These are phyloP conservation scores for Sclerotinia subarctica DNA, from an alignment of 2,329 filamentous ascomycete genomes.

Conservation along the genomic window DNA sequence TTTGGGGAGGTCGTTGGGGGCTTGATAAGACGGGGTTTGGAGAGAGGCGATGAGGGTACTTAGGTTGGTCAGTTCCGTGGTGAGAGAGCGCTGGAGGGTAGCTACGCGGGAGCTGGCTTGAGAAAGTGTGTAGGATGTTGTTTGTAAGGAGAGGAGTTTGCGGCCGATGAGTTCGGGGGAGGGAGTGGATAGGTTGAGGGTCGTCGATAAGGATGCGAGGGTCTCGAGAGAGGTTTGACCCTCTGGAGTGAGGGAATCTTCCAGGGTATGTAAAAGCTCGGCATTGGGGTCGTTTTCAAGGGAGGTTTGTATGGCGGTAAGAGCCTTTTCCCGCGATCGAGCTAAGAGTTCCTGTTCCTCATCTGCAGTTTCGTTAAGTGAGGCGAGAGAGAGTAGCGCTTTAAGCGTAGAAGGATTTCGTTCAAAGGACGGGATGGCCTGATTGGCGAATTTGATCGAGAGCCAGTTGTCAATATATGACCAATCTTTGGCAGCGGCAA, in stretches of 20 bases:
- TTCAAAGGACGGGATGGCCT: slow-evolving; percentile 70
- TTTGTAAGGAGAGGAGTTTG: slow-evolving; percentile 55
- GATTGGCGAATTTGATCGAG: slow-evolving; percentile 62
- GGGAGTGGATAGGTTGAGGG: slow-evolving; percentile 44
- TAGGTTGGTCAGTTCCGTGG: slow-evolving; percentile 47
- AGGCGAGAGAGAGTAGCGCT: slow-evolving; percentile 68
- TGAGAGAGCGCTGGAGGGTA: slow-evolving; percentile 55
- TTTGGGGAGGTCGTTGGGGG: slow-evolving; percentile 57
- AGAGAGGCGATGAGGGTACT: slow-evolving; percentile 45
- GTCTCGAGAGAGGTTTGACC: slow-evolving; percentile 56
- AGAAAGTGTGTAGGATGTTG: slow-evolving; percentile 50
- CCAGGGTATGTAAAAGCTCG: slow-evolving; percentile 52
- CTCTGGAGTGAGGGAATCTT: slow-evolving; percentile 53
- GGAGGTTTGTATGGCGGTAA: slow-evolving; percentile 51
- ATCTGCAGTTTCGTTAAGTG: slow-evolving; percentile 73
- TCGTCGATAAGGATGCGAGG: slow-evolving; percentile 52
- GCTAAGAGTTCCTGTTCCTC: slow-evolving; percentile 61
- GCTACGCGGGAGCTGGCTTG: slow-evolving; percentile 54
- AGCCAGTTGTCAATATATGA: slow-evolving; percentile 84
- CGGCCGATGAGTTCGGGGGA: slow-evolving; percentile 47
- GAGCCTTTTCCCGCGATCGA: slow-evolving; percentile 56
- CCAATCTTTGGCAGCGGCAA: slow-evolving; percentile 87
- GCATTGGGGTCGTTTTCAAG: slow-evolving; percentile 37
- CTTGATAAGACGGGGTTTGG: slow-evolving; percentile 48
- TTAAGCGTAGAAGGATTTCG: slow-evolving; percentile 81